phyloP scores from a whole-genome alignment of 495 filamentous ascomycete species.

The Penicillium paradoxum region DNA sequence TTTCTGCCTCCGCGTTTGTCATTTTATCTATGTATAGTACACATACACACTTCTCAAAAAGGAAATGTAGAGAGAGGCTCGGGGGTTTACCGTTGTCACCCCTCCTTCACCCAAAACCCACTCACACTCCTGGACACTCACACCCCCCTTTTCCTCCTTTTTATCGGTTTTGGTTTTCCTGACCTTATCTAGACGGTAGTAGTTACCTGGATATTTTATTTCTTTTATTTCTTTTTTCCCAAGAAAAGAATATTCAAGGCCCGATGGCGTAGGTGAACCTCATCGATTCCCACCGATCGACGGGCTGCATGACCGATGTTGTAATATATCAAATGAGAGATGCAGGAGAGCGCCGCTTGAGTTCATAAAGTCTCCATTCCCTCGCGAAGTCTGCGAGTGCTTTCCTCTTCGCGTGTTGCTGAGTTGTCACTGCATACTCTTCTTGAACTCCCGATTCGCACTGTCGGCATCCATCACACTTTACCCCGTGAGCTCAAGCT shows the following conservation, averaged over 20 bases:
- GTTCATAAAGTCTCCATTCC: conserved; percentile 37
- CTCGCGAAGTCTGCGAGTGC: conserved; percentile 31
- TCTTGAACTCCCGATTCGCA: conserved; percentile 6
- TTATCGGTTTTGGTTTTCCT: not conserved
- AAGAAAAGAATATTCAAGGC: conserved; percentile 12
- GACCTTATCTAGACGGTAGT: conserved; percentile 1
- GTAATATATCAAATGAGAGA: conserved; percentile 53
- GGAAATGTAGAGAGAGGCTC: conserved; percentile 12
- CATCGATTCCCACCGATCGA: conserved; percentile 38
- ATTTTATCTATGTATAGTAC: conserved; percentile 6
- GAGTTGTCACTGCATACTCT: conserved; percentile 26
- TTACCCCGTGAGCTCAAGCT: not conserved
- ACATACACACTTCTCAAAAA: not conserved
- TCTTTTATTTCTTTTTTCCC: no score
- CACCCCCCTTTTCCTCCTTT: not conserved
- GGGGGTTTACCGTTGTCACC: conserved; percentile 22
- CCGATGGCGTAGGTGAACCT: conserved; percentile 23
- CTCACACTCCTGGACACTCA: not conserved
- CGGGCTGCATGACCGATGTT: conserved; percentile 47
- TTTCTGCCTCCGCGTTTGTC: not conserved
- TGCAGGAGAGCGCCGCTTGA: conserved; percentile 36
- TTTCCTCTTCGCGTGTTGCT: conserved; percentile 25
- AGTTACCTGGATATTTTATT: no score
- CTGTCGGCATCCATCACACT: conserved; percentile 1
- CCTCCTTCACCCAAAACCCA: conserved; percentile 12